Conservation (phyloP, 2,329 filamentous ascomycete genomes). For the Ophiostoma tasmaniense region DNA sequence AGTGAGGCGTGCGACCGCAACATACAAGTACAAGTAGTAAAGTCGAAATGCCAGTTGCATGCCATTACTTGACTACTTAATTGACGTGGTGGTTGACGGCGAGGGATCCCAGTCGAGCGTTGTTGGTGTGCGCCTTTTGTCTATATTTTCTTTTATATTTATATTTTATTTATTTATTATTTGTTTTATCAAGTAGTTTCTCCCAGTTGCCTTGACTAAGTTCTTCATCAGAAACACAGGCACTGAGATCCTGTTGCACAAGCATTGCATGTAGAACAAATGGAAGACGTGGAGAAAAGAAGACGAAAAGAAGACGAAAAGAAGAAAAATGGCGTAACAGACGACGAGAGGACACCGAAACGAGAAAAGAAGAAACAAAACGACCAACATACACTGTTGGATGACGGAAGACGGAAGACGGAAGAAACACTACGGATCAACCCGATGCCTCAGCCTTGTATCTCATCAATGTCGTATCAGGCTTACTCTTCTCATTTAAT, state of each 20-base stretch:
- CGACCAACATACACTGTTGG: too few relatives aligned
- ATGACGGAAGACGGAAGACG: too few relatives aligned
- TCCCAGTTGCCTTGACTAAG: not conserved
- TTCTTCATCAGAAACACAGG: not conserved
- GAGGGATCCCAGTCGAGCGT: not conserved
- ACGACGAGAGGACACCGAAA: too few relatives aligned
- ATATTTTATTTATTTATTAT: not conserved
- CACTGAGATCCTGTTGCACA: not conserved
- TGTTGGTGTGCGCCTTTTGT: not conserved
- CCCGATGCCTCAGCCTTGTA: not conserved
- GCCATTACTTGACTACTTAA: not conserved
- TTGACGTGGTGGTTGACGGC: not conserved
- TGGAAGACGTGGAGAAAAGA: not conserved
- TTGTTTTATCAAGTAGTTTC: not conserved
- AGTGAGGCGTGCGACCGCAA: not conserved
- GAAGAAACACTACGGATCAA: not conserved
- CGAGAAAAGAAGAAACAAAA: too few relatives aligned
- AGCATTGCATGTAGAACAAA: not conserved
- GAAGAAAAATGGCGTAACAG: too few relatives aligned
- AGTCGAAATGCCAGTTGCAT: not conserved
- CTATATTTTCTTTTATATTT: too few relatives aligned
- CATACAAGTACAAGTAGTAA: not conserved
- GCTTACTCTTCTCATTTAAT: not conserved
- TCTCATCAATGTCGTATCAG: not conserved
- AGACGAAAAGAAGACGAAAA: not conserved